Base-by-base conservation (phyloP, 805 yeast species). In the Candida yuanshanica region DNA sequence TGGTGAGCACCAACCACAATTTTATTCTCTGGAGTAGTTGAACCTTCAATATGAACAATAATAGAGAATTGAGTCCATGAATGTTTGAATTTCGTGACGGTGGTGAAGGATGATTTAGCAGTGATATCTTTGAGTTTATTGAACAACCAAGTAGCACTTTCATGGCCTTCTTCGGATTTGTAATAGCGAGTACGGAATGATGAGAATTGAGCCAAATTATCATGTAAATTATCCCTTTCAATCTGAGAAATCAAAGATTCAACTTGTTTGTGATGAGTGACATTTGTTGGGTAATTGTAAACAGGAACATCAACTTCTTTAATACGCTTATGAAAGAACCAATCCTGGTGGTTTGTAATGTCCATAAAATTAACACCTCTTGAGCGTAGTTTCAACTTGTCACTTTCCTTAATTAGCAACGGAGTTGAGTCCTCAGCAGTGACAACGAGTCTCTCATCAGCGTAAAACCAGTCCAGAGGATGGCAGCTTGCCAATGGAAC, bases 1-100 rank as follows among this genome's bases (percentile, higher is more conserved):
- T 83, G 85, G 64, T 91, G 98, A 20, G 95, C 84, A 1, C 96
- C 96, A 31, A 91, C 74, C 13, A 91, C 79, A 2, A 91, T 81
- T 5, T 70, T 62, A 24, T 63, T 59, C 5, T 66, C 70, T 34
- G 70, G 64, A 20, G 54, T 53, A 21, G 45, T 51, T 12, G 45
- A 36, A 16, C 89, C 88, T 7, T 72, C 70, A 34, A 90, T 69
- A 13, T 72, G 67, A 9, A 85, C 86, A 38, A 90, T 72, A 4
- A 87, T 67, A 4, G 93, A 82, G 54, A 74, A 81, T 62, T 90
- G 97, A 47, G 66, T 69, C 95, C 96, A 90, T 2, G 64, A 70
- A 59, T 90, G 96, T 20, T 72, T 63, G 45, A 85, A 66, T 41
- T 74, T 72, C 26, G 60, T 51, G 17, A 81, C 70, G 0, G 63